Evolutionary conservation across 768 basidiomycete species (phyloP), one percentile per base, ranked within the genome.

Genomic region (Boletus pseudopeckii): DNA sequence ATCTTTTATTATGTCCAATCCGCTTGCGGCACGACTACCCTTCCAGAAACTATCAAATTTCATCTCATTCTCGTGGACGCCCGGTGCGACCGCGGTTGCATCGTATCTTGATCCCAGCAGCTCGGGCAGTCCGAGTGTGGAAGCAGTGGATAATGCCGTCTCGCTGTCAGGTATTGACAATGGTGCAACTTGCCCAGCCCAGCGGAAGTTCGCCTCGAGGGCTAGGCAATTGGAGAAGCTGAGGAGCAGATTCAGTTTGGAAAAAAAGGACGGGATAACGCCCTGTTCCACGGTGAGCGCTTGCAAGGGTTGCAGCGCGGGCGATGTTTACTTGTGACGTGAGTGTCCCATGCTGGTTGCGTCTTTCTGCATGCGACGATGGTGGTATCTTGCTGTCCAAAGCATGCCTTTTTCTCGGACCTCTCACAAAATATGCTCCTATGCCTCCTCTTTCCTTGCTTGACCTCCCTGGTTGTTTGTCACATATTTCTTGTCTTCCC

Each of bases 141-240:
- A 55, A 52, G 46, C 37, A 45, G 45, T 46, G 50, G 48, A 55
- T 38, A 52, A 57, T 48, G 48, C 48, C 36, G 28, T 59, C 10
- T 50, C 59, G 37, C 49, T 47, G 32, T 47, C 56, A 33, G 28
- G 46, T 51, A 55, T 49, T 45, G 50, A 54, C 22, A 42, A 44
- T 42, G 38, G 34, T 54, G 44, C 55, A 39, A 59, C 41, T 45
- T 39, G 39, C 59, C 43, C 54, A 44, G 56, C 50, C 43, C 57
- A 62, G 61, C 71, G 56, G 70, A 71, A 52, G 53, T 88, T 75
- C 64, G 83, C 88, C 44, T 77, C 83, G 26, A 85, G 79, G 65
- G 79, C 84, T 61, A 78, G 74, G 58, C 90, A 92, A 67, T 67
- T 91, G 60, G 79, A 80, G 65, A 83, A 79, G 70, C 70, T 91